phyloP scores from a whole-genome alignment of 2,329 filamentous ascomycete genomes.

The Xylaria sp. region DNA sequence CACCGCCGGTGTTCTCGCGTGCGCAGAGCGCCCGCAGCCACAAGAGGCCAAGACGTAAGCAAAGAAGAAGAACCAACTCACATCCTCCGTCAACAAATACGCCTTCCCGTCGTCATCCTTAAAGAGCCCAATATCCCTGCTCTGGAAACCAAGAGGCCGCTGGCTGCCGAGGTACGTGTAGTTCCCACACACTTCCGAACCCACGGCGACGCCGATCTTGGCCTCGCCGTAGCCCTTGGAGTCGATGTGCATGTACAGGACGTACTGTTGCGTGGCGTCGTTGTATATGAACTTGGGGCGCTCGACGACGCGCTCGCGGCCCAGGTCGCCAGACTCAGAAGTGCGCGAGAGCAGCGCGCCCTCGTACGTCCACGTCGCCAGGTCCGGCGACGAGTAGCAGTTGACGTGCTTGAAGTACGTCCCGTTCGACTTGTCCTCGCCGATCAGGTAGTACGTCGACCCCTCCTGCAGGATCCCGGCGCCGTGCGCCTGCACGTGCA shows the following conservation, averaged over 20 bases:
- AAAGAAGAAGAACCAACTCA: neutral
- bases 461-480: slow-evolving; percentile 63
- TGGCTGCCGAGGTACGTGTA: slow-evolving; percentile 49
- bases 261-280: slow-evolving; percentile 61
- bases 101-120: slow-evolving; percentile 32
- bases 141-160: slow-evolving; percentile 52
- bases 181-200: slow-evolving; percentile 60
- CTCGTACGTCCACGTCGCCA: slow-evolving; percentile 66
- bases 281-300: slow-evolving; percentile 72
- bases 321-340: slow-evolving; percentile 55
- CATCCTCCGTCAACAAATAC: slow-evolving; percentile 28
- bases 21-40: no score
- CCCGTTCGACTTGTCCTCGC: slow-evolving; percentile 70
- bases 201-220: slow-evolving; percentile 65
- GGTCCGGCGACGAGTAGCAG: slow-evolving; percentile 65
- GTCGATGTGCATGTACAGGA: slow-evolving; percentile 72
- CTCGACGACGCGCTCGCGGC: slow-evolving; percentile 65
- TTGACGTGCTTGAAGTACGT: slow-evolving; percentile 65
- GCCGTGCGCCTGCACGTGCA: slow-evolving; percentile 68
- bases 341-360: slow-evolving; percentile 60
- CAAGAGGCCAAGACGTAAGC: no score
- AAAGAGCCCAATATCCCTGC: slow-evolving; percentile 62
- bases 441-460: slow-evolving; percentile 66
- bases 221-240: slow-evolving; percentile 63
- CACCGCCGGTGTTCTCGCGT: no score